Percentiles rank a stretch among this genome's conserved stretches.
These are phyloP conservation scores for Jamesozyma rosinii DNA, from an alignment of 805 yeast species.

Conservation along the genomic window DNA sequence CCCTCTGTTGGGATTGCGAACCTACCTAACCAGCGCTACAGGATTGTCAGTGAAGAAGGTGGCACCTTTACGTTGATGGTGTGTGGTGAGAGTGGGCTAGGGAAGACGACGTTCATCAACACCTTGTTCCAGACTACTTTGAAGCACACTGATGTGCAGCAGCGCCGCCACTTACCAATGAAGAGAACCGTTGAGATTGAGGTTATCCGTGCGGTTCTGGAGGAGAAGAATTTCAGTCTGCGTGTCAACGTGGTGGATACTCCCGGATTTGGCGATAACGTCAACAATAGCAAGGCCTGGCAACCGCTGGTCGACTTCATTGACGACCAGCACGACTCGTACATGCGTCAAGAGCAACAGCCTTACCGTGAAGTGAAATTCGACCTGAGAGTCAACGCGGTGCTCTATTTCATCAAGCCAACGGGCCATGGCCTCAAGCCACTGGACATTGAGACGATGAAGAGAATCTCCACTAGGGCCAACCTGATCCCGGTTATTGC, in stretches of 20 bases:
- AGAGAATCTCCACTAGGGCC: constrained; percentile 66
- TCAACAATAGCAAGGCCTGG: constrained; percentile 80
- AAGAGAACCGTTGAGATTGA: constrained; percentile 70
- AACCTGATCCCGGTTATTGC: constrained; percentile 86
- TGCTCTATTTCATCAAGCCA: constrained; percentile 83
- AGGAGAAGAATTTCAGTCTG: constrained; percentile 72
- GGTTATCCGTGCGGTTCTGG: constrained; percentile 67
- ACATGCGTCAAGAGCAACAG: constrained; percentile 89
- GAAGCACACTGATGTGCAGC: constrained; percentile 41
- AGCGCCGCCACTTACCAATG: constrained; percentile 39
- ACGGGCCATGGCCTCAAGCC: constrained; percentile 84
- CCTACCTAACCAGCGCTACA: constrained; percentile 69
- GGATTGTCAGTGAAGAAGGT: constrained; percentile 65
- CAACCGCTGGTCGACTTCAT: constrained; percentile 78
- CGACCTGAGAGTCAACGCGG: constrained; percentile 85
- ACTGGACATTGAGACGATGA: constrained; percentile 82
- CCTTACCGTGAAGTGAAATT: constrained; percentile 58
- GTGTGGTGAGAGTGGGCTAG: constrained; percentile 86
- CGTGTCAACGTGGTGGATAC: constrained; percentile 80
- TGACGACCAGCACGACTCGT: constrained; percentile 83
- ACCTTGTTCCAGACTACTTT: constrained; percentile 71
- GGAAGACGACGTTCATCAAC: constrained; percentile 85
- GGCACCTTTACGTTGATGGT: constrained; percentile 74
- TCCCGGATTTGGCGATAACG: constrained; percentile 89
- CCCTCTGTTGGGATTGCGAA: constrained; percentile 55